Conservation (phyloP, 257 asterid genomes). For the Nicotiana benthamiana region DNA sequence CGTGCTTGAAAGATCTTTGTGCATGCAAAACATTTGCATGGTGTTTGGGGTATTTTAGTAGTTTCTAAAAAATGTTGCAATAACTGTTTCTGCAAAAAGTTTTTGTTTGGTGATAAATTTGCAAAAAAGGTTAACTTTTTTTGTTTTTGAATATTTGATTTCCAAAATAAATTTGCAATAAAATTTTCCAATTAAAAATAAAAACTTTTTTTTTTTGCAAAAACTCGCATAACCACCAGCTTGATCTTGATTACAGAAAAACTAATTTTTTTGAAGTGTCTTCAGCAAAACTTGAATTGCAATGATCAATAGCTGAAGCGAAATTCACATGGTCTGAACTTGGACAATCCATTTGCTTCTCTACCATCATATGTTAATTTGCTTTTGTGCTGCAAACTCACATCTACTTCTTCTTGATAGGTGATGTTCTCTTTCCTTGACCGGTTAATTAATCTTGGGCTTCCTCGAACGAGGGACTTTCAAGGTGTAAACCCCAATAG, state of each 20-base stretch:
- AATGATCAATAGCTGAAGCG: background rate
- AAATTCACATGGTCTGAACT: background rate
- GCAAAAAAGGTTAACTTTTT: background rate
- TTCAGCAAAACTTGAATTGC: background rate
- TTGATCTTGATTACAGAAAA: background rate
- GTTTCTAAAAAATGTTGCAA: background rate
- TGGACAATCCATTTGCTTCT: background rate
- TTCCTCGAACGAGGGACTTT: slow-evolving; percentile 88
- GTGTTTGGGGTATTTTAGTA: background rate
- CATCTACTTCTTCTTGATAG: slow-evolving; percentile 28
- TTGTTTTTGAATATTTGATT: background rate
- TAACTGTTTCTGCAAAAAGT: background rate
- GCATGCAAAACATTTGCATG: background rate
- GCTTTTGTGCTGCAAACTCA: background rate
- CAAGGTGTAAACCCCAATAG: slow-evolving; percentile 87
- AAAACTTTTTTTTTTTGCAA: background rate
- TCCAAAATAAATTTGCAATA: background rate
- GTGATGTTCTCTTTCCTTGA: slow-evolving; percentile 88
- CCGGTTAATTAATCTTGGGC: slow-evolving; percentile 84
- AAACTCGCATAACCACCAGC: background rate
- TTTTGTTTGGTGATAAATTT: background rate
- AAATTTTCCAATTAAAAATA: too few species aligned
- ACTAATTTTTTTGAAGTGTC: background rate
- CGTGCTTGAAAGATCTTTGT: background rate
- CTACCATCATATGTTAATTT: background rate